A percentile compares a stretch with the other conserved stretches of the same genome.
phyloP scores from a whole-genome alignment of 768 basidiomycete genomes.

The Psilocybe tampanensis region DNA sequence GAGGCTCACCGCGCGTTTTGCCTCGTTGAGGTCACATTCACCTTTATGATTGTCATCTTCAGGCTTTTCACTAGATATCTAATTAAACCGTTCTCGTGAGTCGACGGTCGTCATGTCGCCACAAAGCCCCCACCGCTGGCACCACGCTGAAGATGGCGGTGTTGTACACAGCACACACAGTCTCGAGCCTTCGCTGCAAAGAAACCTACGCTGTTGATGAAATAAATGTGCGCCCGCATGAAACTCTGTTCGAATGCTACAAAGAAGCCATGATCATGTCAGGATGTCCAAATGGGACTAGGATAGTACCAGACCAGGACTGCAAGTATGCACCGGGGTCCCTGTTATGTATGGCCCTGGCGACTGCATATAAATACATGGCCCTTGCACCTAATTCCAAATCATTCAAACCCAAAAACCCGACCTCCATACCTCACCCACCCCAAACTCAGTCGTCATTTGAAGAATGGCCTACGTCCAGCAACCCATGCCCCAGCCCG shows the following conservation, averaged over 20 bases:
- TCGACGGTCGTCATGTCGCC: not conserved
- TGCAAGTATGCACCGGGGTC: not conserved
- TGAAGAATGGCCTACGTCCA: slow-evolving; percentile 22
- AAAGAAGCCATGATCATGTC: not conserved
- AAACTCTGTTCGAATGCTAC: not conserved
- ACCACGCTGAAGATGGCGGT: too few relatives aligned
- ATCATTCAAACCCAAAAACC: not conserved
- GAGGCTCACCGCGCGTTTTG: too few relatives aligned
- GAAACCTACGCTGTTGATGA: not conserved
- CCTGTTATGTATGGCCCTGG: not conserved
- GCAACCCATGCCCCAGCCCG: slow-evolving; percentile 20
- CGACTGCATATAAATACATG: not conserved
- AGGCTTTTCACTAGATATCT: too few relatives aligned
- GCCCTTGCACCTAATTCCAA: not conserved
- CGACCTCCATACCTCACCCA: too few relatives aligned
- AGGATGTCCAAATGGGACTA: not conserved
- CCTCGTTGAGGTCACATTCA: too few relatives aligned
- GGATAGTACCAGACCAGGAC: not conserved
- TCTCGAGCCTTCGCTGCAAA: not conserved
- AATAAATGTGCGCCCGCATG: not conserved
- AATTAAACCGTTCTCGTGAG: too few relatives aligned
- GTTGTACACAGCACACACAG: too few relatives aligned
- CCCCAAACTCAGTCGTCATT: too few relatives aligned
- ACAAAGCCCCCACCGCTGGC: not conserved
- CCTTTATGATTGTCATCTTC: too few relatives aligned